Evolutionary conservation across 441 rosid genomes (phyloP).

Genomic region (Manihot esculenta): DNA sequence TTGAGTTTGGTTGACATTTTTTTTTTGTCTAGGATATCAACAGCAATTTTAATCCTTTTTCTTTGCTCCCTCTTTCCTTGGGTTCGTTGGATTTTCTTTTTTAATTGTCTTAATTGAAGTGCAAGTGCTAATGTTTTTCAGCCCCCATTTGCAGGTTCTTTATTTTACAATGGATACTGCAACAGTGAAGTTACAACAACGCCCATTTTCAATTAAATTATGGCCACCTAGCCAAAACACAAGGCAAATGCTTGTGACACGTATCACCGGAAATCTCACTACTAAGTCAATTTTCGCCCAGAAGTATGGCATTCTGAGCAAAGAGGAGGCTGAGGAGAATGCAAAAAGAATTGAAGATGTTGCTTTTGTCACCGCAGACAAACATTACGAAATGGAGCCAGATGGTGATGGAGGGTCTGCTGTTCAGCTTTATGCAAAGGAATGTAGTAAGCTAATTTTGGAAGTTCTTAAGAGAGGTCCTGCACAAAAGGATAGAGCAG

Average conservation of each 20-base stretch:
- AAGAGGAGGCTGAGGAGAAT: conserved; percentile 75
- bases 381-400: conserved; percentile 78
- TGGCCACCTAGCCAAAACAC: conserved; percentile 93
- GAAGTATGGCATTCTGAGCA: conserved; percentile 67
- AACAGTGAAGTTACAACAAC: conserved; percentile 46
- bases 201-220: conserved; percentile 66
- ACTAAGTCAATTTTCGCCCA: conserved; percentile 73
- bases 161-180: conserved; percentile 46
- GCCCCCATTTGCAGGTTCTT: not conserved
- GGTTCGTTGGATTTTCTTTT: not conserved
- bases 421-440: conserved; percentile 89
- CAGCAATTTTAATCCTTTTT: not conserved
- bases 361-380: conserved; percentile 57
- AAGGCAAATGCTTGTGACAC: conserved; percentile 67
- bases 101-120: not conserved
- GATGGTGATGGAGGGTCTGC: conserved; percentile 96
- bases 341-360: conserved; percentile 67
- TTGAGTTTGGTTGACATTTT: not conserved
- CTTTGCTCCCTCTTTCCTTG: not conserved
- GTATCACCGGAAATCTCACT: conserved; percentile 67
- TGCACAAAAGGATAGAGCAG: conserved; percentile 34
- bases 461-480: conserved; percentile 81
- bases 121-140: not conserved
- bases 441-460: conserved; percentile 79
- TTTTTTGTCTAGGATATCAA: not conserved